A percentile compares a stretch with the other conserved stretches of the same genome.
Conservation (phyloP, 2,329 filamentous ascomycete genomes). For the Ophiocordyceps camponoti-rufipedis region DNA sequence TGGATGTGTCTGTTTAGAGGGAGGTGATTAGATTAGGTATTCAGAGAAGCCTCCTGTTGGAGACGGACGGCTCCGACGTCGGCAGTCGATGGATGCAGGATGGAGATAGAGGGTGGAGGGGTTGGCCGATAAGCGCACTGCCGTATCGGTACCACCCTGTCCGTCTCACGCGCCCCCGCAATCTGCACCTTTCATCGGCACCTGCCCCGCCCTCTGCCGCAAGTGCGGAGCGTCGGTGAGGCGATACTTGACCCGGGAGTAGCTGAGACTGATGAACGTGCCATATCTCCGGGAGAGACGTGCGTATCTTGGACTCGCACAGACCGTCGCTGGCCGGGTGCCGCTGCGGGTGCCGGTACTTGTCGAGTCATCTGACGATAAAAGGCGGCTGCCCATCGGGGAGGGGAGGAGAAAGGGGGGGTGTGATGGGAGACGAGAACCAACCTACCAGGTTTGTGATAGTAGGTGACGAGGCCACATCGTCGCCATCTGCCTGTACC, state of each 20-base stretch:
- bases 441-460: no score
- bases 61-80: no score
- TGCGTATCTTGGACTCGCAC: neutral
- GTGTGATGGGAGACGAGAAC: neutral
- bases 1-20: no score
- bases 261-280: no score
- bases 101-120: no score
- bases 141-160: neutral
- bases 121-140: neutral
- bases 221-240: neutral
- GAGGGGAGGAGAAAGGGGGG: neutral
- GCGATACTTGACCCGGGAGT: neutral
- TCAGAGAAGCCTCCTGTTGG: no score
- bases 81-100: no score
- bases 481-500: no score
- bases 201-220: neutral
- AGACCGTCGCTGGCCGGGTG: neutral
- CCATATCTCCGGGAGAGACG: no score
- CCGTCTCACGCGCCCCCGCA: neutral
- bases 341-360: neutral
- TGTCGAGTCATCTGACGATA: neutral
- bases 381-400: neutral
- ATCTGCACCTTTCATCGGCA: neutral
- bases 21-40: no score
- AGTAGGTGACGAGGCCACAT: no score